Conservation (phyloP, 371 early-diverging fungal genomes). For the Blastocladiella emersonii region DNA sequence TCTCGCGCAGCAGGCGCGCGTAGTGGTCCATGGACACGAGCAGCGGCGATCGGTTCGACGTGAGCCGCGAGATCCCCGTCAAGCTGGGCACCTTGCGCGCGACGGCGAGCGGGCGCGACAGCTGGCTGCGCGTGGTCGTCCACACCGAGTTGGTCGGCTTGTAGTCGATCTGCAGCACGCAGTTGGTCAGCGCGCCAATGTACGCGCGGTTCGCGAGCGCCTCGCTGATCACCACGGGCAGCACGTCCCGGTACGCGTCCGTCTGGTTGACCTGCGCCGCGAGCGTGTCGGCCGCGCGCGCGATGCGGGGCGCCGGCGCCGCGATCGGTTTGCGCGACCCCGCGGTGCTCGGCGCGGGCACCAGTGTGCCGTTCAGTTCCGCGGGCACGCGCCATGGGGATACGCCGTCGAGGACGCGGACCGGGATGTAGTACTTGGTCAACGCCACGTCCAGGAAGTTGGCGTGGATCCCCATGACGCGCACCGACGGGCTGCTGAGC, state of each 20-base stretch:
- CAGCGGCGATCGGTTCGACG: not conserved
- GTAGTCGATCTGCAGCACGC: not conserved
- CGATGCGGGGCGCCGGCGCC: too few species aligned
- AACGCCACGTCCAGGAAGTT: slow-evolving; percentile 8
- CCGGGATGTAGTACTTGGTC: slow-evolving; percentile 2
- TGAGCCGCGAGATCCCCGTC: not conserved
- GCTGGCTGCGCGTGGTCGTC: not conserved
- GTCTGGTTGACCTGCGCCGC: not conserved
- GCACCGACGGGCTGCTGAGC: not conserved
- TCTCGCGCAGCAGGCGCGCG: not conserved
- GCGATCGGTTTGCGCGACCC: too few species aligned
- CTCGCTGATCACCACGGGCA: slow-evolving; percentile 1
- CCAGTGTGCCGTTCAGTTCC: not conserved
- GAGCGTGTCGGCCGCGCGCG: not conserved
- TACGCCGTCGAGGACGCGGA: not conserved
- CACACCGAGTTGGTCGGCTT: not conserved
- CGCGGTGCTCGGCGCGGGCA: too few species aligned
- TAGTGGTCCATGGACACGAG: slow-evolving; percentile 4
- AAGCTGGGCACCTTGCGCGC: slow-evolving; percentile 12
- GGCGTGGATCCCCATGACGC: slow-evolving; percentile 3
- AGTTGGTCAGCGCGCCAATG: not conserved
- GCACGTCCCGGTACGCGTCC: not conserved
- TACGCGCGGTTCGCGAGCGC: not conserved
- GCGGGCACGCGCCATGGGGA: not conserved
- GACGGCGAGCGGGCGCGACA: slow-evolving; percentile 9